A percentile compares a stretch with the other conserved stretches of the same genome.
Evolutionary conservation across 805 yeast species (phyloP).

Genomic region (Yamadazyma ubonensis): DNA sequence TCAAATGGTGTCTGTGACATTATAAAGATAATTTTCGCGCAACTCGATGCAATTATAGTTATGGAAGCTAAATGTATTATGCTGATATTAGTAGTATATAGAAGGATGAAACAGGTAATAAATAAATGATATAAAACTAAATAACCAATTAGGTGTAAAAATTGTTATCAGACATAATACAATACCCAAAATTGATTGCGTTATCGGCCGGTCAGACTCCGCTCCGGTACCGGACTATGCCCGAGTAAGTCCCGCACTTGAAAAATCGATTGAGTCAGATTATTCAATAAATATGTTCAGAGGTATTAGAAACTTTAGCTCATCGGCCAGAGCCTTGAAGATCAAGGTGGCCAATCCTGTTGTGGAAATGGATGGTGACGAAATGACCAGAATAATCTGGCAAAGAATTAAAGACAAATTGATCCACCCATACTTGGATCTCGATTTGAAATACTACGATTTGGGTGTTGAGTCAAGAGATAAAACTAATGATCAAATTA

Average conservation of each 20-base stretch:
- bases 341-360: constrained; percentile 71
- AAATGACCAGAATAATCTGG: constrained; percentile 87
- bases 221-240: constrained; percentile 7
- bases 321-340: constrained; percentile 31
- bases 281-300: constrained; percentile 12
- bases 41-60: background rate
- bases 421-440: constrained; percentile 66
- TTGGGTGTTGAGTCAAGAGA: constrained; percentile 69
- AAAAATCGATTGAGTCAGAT: constrained; percentile 1
- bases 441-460: constrained; percentile 76
- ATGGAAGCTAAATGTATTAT: background rate
- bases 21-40: background rate
- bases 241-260: constrained; percentile 5
- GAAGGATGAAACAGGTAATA: too few relatives aligned
- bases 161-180: too few relatives aligned
- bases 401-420: constrained; percentile 65
- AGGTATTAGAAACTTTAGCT: constrained; percentile 13
- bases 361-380: constrained; percentile 83
- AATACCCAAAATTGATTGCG: background rate
- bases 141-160: too few relatives aligned
- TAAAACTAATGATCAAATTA: constrained; percentile 67
- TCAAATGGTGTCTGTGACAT: constrained; percentile 20
- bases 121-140: too few relatives aligned
- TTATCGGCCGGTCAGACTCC: constrained; percentile 6
- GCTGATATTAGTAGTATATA: too few relatives aligned